These are phyloP conservation scores for Calocera cornea DNA, from an alignment of 768 basidiomycete genomes.

Conservation along the genomic window DNA sequence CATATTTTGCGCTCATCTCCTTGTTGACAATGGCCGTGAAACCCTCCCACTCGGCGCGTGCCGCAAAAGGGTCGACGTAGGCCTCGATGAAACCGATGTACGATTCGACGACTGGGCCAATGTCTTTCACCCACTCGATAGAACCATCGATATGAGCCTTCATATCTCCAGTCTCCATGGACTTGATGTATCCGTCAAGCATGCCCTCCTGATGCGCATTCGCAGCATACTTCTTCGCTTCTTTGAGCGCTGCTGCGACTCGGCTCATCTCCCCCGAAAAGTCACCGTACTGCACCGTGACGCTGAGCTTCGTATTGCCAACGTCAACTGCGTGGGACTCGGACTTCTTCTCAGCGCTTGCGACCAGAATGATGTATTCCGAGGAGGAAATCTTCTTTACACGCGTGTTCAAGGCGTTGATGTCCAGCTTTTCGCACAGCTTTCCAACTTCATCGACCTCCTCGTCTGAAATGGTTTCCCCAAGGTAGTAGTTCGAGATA, in stretches of 20 bases:
- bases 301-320: constrained; percentile 31
- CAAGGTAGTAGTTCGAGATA: constrained; percentile 74
- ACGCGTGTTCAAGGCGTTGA: constrained; percentile 71
- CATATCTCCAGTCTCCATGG: constrained; percentile 70
- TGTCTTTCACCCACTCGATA: constrained; percentile 70
- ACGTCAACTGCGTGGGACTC: constrained; percentile 35
- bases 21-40: constrained; percentile 86
- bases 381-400: constrained; percentile 52
- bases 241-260: constrained; percentile 40
- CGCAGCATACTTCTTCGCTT: constrained; percentile 63
- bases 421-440: constrained; percentile 57
- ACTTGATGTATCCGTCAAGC: constrained; percentile 66
- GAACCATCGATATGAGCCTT: constrained; percentile 68
- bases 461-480: constrained; percentile 53
- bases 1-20: constrained; percentile 67
- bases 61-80: constrained; percentile 79
- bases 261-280: constrained; percentile 44
- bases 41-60: constrained; percentile 89
- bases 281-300: constrained; percentile 66
- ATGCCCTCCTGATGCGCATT: constrained; percentile 60
- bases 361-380: constrained; percentile 59
- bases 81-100: constrained; percentile 82
- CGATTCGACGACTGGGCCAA: constrained; percentile 75
- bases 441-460: constrained; percentile 66
- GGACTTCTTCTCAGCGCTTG: constrained; percentile 39